Percentiles rank a stretch among this genome's conserved stretches.
Evolutionary conservation across 2,329 filamentous ascomycete genomes (phyloP).

Genomic region (Aaosphaeria arxii): DNA sequence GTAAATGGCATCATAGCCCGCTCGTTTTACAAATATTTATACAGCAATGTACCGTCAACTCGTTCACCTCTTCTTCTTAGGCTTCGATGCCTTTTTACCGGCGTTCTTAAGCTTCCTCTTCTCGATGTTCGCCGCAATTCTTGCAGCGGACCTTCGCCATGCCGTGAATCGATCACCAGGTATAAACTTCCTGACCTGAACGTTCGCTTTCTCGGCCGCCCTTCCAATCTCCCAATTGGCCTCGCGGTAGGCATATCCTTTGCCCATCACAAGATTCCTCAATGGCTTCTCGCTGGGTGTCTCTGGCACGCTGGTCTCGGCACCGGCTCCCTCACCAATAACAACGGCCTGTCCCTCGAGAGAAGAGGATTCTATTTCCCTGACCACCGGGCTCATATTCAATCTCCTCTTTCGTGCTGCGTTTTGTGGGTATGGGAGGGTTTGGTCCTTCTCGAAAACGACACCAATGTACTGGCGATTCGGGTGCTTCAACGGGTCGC

Average conservation of each 20-base stretch:
- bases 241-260: conserved; percentile 63
- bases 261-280: conserved; percentile 29
- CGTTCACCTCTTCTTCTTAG: conserved; percentile 22
- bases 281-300: conserved; percentile 32
- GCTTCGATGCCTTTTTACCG: conserved; percentile 30
- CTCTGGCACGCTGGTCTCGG: conserved; percentile 13
- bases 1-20: not conserved
- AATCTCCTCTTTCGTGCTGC: conserved; percentile 72
- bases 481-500: conserved; percentile 77
- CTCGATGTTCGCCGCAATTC: conserved; percentile 52
- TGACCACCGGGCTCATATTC: conserved; percentile 61
- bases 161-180: conserved; percentile 61
- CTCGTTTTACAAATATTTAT: not conserved
- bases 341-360: conserved; percentile 15
- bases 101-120: conserved; percentile 54
- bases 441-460: conserved; percentile 77
- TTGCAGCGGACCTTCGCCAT: conserved; percentile 59
- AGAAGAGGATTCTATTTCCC: conserved; percentile 22
- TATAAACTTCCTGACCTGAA: conserved; percentile 55
- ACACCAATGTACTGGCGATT: conserved; percentile 94
- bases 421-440: conserved; percentile 72
- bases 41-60: not conserved
- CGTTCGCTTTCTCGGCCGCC: conserved; percentile 58
- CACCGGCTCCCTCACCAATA: conserved; percentile 16
- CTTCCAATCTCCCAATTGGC: conserved; percentile 68